Percentiles rank a stretch among this genome's conserved stretches.
phyloP scores from a whole-genome alignment of 305 asterid genomes.

The Solanum aculeatissimum region DNA sequence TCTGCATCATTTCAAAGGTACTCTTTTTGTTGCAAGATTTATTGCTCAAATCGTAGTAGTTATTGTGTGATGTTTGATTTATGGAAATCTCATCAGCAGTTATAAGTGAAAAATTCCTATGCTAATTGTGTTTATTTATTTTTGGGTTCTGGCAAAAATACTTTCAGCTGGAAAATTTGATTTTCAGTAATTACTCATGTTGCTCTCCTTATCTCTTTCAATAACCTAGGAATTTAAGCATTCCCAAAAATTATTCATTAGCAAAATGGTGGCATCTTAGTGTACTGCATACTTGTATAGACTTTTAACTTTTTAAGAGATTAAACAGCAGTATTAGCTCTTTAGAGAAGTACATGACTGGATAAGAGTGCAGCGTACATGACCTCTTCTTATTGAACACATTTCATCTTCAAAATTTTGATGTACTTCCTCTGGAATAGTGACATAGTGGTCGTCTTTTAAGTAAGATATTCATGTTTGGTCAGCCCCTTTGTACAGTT shows the following conservation, averaged over 20 bases:
- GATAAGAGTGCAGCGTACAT: background rate
- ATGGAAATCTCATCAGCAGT: background rate
- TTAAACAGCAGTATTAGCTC: background rate
- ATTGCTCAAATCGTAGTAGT: background rate
- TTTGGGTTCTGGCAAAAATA: background rate
- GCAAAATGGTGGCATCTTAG: background rate
- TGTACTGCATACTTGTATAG: background rate
- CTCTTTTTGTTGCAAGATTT: background rate
- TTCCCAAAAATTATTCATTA: background rate
- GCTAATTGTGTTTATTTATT: background rate
- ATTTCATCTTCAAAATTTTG: background rate
- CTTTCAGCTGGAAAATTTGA: background rate
- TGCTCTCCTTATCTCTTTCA: background rate
- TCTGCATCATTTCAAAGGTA: constrained; percentile 67
- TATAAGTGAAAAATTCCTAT: background rate
- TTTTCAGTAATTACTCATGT: background rate
- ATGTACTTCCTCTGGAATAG: background rate
- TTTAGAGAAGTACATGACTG: too few relatives aligned
- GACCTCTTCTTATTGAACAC: background rate
- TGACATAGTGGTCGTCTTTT: background rate
- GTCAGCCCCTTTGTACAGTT: background rate
- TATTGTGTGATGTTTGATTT: background rate
- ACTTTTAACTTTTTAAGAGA: background rate
- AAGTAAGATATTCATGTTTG: background rate
- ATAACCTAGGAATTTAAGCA: background rate